Evolutionary conservation across 306 rosid genomes (phyloP).

Genomic region (Morella rubra): DNA sequence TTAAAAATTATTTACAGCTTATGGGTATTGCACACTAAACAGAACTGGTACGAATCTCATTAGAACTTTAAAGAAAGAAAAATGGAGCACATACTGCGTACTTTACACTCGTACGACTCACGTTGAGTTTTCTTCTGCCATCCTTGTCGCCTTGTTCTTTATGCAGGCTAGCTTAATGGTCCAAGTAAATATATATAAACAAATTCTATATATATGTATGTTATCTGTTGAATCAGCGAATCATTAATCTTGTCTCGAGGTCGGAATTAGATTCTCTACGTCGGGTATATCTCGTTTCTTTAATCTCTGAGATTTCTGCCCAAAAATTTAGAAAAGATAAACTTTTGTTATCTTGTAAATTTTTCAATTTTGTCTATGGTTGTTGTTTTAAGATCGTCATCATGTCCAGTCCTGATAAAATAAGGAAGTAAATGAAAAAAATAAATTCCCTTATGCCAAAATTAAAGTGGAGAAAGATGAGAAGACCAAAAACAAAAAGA

Average conservation of each 20-base stretch:
- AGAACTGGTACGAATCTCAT: slow-evolving; percentile 18
- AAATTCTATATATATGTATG: slow-evolving; percentile 2
- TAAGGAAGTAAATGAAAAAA: no score
- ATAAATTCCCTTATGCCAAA: no score
- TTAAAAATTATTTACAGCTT: slow-evolving; percentile 16
- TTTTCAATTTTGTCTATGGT: no score
- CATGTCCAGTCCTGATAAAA: no score
- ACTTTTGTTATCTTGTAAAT: no score
- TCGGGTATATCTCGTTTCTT: slow-evolving; percentile 26
- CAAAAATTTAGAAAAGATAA: no score
- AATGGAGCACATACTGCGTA: not conserved
- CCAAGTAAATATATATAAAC: slow-evolving; percentile 13
- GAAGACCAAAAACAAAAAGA: no score
- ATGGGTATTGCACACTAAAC: slow-evolving; percentile 35
- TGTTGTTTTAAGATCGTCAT: no score
- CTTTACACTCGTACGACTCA: not conserved
- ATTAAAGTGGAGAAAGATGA: no score
- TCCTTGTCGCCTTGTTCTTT: slow-evolving; percentile 35
- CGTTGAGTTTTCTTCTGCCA: slow-evolving; percentile 23
- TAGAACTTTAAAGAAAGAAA: not conserved
- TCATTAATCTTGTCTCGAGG: slow-evolving; percentile 23
- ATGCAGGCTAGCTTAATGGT: slow-evolving; percentile 23
- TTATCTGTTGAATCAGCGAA: not conserved
- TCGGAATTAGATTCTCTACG: slow-evolving; percentile 46
- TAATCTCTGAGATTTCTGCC: not conserved